Evolutionary conservation across 2,329 filamentous ascomycete species (phyloP).

Genomic region (Pseudovirgaria hyperparasitica): DNA sequence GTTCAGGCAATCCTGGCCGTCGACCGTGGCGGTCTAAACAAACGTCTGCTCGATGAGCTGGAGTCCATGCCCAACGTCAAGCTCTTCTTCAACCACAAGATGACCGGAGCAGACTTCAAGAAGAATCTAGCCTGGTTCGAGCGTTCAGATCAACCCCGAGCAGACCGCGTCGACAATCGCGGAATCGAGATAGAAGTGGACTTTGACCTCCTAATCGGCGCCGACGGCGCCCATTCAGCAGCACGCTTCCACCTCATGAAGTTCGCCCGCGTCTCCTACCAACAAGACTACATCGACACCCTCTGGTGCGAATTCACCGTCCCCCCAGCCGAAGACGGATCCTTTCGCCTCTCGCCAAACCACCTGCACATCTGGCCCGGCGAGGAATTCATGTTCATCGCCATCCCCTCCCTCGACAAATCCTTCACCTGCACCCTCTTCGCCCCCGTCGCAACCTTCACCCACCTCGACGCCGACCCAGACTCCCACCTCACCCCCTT

Average conservation of each 20-base stretch:
- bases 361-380: constrained; percentile 97
- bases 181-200: constrained; percentile 58
- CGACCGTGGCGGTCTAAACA: constrained; percentile 75
- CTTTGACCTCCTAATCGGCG: constrained; percentile 92
- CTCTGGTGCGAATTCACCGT: constrained; percentile 96
- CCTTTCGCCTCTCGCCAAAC: constrained; percentile 76
- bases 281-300: constrained; percentile 91
- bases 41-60: constrained; percentile 68
- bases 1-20: constrained; percentile 70
- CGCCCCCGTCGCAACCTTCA: constrained; percentile 59
- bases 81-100: constrained; percentile 85
- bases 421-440: constrained; percentile 95
- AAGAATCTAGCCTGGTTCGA: constrained; percentile 81
- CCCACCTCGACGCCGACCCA: constrained; percentile 50
- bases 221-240: constrained; percentile 88
- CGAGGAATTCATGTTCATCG: constrained; percentile 94
- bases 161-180: constrained; percentile 7
- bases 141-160: constrained; percentile 19
- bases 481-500: constrained; percentile 49
- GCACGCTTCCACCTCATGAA: constrained; percentile 95
- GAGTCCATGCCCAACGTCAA: constrained; percentile 79
- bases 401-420: constrained; percentile 76
- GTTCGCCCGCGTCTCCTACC: constrained; percentile 76
- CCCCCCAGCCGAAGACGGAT: constrained; percentile 35
- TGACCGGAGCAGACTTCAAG: constrained; percentile 79